These are phyloP conservation scores for Larix kaempferi DNA, from an alignment of 75 land plant genomes.

Conservation along the genomic window DNA sequence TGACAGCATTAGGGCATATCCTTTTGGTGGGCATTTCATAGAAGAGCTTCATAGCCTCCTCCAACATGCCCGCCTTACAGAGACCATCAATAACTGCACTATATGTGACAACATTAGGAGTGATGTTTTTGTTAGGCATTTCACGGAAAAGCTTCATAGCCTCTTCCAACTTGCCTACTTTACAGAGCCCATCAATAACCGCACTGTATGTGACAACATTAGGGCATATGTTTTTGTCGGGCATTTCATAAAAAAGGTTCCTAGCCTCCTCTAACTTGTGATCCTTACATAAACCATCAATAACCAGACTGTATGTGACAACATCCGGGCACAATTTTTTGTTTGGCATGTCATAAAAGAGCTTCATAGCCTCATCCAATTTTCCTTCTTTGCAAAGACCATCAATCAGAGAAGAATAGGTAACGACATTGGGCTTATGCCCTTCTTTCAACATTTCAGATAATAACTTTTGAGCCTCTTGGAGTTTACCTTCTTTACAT, in stretches of 20 bases:
- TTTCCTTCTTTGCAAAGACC: slow-evolving; percentile 11
- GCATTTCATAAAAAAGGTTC: neutral
- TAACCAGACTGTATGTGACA: slow-evolving; percentile 12
- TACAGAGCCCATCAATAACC: neutral
- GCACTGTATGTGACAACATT: neutral
- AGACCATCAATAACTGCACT: neutral
- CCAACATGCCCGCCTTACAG: neutral
- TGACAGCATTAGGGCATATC: slow-evolving; percentile 13
- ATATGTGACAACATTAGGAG: neutral
- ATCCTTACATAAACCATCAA: slow-evolving; percentile 13
- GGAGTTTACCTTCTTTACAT: slow-evolving; percentile 2
- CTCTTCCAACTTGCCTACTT: neutral
- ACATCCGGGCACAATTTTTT: slow-evolving; percentile 9
- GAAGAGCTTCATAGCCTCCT: neutral
- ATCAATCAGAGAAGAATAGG: slow-evolving; percentile 6
- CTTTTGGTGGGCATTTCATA: neutral
- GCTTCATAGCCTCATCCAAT: slow-evolving; percentile 9
- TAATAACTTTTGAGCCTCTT: neutral
- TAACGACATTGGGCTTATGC: slow-evolving; percentile 2
- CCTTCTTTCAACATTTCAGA: neutral
- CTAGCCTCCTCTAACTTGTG: slow-evolving; percentile 9
- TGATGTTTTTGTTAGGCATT: neutral
- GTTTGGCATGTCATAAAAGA: slow-evolving; percentile 7
- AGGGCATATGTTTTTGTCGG: neutral
- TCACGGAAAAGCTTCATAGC: neutral